Evolutionary conservation across 306 rosid species (phyloP).

Genomic region (Nissolia schottii): DNA sequence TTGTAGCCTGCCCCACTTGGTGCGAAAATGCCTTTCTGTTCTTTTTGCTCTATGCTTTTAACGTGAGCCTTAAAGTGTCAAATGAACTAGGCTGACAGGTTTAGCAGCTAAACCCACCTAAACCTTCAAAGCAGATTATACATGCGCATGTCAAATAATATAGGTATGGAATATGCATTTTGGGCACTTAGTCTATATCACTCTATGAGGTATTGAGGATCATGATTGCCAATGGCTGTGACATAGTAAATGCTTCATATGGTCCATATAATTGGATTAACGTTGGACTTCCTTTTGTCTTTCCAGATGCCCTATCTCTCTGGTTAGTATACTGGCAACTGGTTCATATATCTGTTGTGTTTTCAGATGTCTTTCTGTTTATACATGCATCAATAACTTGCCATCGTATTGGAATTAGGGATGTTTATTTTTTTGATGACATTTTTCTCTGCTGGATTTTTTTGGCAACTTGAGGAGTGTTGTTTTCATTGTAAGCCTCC

Average conservation of each 20-base stretch:
- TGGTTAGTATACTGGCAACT: too few relatives aligned
- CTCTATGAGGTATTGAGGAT: neutral
- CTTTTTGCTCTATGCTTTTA: neutral
- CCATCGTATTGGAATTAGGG: neutral
- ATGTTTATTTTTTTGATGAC: neutral
- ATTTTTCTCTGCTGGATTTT: neutral
- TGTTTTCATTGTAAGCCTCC: neutral
- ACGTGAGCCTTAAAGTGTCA: neutral
- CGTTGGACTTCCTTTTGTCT: neutral
- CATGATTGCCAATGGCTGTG: neutral
- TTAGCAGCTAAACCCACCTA: neutral
- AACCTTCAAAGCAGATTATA: neutral
- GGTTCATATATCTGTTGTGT: neutral
- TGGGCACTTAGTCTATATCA: neutral
- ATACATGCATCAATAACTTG: constrained; percentile 2
- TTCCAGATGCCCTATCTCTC: neutral
- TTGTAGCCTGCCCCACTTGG: neutral
- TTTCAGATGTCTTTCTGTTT: neutral
- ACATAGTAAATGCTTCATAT: neutral
- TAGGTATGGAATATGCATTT: neutral
- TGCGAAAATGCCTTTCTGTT: neutral
- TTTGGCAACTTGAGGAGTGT: neutral
- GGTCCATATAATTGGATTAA: neutral
- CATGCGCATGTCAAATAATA: neutral
- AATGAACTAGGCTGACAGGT: constrained; percentile 1